Percentiles rank a stretch among this genome's conserved stretches.
Evolutionary conservation across 768 basidiomycete genomes (phyloP).

Genomic region (Boletus fagicola): DNA sequence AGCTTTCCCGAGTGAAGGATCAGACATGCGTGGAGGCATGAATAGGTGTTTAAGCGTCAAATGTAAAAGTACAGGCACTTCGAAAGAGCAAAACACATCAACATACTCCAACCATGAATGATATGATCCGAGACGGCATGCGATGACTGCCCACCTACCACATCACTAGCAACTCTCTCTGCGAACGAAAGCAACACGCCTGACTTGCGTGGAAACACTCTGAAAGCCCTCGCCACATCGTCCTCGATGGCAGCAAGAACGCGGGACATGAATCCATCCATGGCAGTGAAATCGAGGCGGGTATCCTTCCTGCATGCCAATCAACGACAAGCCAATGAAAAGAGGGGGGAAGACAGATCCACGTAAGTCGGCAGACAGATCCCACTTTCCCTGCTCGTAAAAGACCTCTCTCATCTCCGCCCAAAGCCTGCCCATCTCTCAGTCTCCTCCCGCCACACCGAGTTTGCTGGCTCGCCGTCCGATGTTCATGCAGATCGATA

Average conservation of each 20-base stretch:
- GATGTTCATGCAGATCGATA: constrained; percentile 52
- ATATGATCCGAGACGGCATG: background rate
- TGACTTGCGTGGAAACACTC: constrained; percentile 81
- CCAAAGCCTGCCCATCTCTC: constrained; percentile 96
- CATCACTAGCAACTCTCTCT: constrained; percentile 81
- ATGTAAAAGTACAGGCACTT: background rate
- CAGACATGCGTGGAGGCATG: background rate
- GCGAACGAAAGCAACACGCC: constrained; percentile 79
- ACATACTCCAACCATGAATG: background rate
- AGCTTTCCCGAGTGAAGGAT: constrained; percentile 46
- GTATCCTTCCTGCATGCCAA: constrained; percentile 42
- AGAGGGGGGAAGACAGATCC: constrained; percentile 26
- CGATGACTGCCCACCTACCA: constrained; percentile 48
- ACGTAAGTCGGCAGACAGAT: constrained; percentile 83
- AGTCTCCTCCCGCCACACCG: constrained; percentile 41
- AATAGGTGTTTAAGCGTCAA: background rate
- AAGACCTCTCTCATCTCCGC: constrained; percentile 94
- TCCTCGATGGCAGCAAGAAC: constrained; percentile 63
- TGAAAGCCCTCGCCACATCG: constrained; percentile 77
- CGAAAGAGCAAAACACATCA: background rate
- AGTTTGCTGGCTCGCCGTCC: constrained; percentile 10
- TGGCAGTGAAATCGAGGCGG: constrained; percentile 83
- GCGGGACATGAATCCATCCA: constrained; percentile 85
- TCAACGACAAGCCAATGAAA: background rate
- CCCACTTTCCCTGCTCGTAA: constrained; percentile 80